These are phyloP conservation scores for Solanum medicagineum DNA, from an alignment of 257 asterid species.

Conservation along the genomic window DNA sequence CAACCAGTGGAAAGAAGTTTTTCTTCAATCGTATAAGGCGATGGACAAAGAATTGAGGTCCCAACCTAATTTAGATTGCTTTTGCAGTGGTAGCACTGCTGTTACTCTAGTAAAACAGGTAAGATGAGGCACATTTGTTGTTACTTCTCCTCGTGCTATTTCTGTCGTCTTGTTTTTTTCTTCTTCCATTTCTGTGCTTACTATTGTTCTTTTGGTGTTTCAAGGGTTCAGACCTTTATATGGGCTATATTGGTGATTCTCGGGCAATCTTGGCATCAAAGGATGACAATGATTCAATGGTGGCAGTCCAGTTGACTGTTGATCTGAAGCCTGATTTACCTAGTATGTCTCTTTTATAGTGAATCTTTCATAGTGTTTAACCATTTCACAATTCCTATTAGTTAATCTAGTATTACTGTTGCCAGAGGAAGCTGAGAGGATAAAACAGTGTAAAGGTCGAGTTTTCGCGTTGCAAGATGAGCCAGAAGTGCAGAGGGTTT, in stretches of 20 bases:
- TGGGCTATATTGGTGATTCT: slow-evolving; percentile 90
- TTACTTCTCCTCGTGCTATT: background rate
- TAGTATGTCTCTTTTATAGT: slow-evolving; percentile 25
- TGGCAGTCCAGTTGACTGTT: slow-evolving; percentile 79
- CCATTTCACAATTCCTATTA: background rate
- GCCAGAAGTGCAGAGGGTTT: slow-evolving; percentile 96
- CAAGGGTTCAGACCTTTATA: slow-evolving; percentile 77
- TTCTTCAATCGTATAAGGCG: slow-evolving; percentile 76
- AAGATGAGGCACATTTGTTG: background rate
- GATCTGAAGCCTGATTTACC: slow-evolving; percentile 97
- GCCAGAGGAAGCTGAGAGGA: slow-evolving; percentile 95
- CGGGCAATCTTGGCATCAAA: slow-evolving; percentile 87
- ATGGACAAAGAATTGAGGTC: slow-evolving; percentile 94
- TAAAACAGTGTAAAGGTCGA: slow-evolving; percentile 85
- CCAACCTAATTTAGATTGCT: slow-evolving; percentile 85
- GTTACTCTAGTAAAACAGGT: slow-evolving; percentile 81
- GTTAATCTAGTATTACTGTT: background rate
- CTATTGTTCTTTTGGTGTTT: background rate
- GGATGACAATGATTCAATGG: slow-evolving; percentile 57
- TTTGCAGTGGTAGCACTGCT: slow-evolving; percentile 98
- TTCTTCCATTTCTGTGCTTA: background rate
- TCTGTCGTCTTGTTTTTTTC: background rate
- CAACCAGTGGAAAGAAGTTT: slow-evolving; percentile 67
- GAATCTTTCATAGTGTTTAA: background rate
- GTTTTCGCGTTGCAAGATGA: slow-evolving; percentile 96